Base-by-base conservation (phyloP, 2,329 filamentous ascomycete species). In the Periglandula ipomoeae region DNA sequence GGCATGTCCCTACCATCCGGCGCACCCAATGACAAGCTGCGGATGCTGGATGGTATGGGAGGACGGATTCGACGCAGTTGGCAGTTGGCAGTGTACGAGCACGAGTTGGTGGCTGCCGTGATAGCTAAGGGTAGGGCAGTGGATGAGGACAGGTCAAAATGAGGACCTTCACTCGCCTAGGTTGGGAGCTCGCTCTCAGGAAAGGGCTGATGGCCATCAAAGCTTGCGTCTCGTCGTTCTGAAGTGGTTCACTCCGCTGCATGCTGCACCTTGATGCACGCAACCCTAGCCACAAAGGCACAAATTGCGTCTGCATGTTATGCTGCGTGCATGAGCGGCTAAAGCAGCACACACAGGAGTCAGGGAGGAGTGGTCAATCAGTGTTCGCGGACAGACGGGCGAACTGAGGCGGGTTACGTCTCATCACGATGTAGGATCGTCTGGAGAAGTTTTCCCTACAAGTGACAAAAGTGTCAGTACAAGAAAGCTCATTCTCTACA, bases 31-130 rank as follows among this genome's bases (percentile, higher is more conserved):
- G 35, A 32, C 32, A 38, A 15, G 7, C 17, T 5, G 20, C 34
- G n/a, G n/a, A n/a, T n/a, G n/a, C n/a, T n/a, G n/a, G n/a, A n/a
- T n/a, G n/a, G n/a, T n/a, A n/a, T n/a, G n/a, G n/a, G n/a, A n/a
- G n/a, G n/a, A n/a, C n/a, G 7, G 35, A 22, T 46, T 46, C 44
- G 44, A 30, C 44, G 44, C 32, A 46, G 44, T n/a, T n/a, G n/a
- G 32, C 44, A 46, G 30, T 38, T 26, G 23, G 43, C n/a, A n/a
- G n/a, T n/a, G n/a, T n/a, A 30, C 17, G 43, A 35, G 35, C 15
- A 24, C 17, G 17, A 19, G 22, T 15, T 26, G 39, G 19, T 6
- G n/a, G n/a, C 19, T n/a, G 27, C 27, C 9, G 6, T 22, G 39
- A 41, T 7, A 41, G 19, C 20, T 22, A 15, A 22, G 39, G 39